These are phyloP conservation scores for Botrytis hyacinthi DNA, from an alignment of 2,329 filamentous ascomycete genomes.

Conservation along the genomic window DNA sequence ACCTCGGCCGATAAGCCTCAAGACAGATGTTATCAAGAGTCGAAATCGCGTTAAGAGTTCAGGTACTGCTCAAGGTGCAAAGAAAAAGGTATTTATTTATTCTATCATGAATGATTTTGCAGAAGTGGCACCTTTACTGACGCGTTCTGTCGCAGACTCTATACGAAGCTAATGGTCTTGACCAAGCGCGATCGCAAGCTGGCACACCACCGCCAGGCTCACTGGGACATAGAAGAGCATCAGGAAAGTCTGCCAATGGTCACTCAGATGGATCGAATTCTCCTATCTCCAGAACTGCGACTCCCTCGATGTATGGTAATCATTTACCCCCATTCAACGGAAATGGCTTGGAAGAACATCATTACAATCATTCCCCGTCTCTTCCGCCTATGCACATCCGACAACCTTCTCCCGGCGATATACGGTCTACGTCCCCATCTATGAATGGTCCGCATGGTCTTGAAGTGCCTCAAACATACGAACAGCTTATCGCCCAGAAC, in stretches of 20 bases:
- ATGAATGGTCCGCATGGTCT: constrained; percentile 59
- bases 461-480: constrained; percentile 73
- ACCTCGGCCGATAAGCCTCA: constrained; percentile 89
- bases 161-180: constrained; percentile 57
- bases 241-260: constrained; percentile 70
- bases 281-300: constrained; percentile 75
- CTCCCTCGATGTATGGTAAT: constrained; percentile 71
- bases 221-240: constrained; percentile 60
- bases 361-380: constrained; percentile 57
- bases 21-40: constrained; percentile 99
- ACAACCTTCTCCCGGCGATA: constrained; percentile 56
- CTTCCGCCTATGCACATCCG: constrained; percentile 51
- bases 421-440: constrained; percentile 44
- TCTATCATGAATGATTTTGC: background rate
- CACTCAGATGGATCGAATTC: constrained; percentile 73
- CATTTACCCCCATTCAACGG: constrained; percentile 78
- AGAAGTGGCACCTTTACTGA: constrained; percentile 32
- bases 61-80: constrained; percentile 71
- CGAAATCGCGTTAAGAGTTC: constrained; percentile 94
- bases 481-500: constrained; percentile 76
- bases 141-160: constrained; percentile 34
- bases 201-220: constrained; percentile 52
- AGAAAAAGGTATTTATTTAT: constrained; percentile 67
- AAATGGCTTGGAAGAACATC: constrained; percentile 62
- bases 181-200: constrained; percentile 54